Evolutionary conservation across 331 rosid species (phyloP), one percentile per base, ranked within the genome.

Genomic region (Telfairia occidentalis): DNA sequence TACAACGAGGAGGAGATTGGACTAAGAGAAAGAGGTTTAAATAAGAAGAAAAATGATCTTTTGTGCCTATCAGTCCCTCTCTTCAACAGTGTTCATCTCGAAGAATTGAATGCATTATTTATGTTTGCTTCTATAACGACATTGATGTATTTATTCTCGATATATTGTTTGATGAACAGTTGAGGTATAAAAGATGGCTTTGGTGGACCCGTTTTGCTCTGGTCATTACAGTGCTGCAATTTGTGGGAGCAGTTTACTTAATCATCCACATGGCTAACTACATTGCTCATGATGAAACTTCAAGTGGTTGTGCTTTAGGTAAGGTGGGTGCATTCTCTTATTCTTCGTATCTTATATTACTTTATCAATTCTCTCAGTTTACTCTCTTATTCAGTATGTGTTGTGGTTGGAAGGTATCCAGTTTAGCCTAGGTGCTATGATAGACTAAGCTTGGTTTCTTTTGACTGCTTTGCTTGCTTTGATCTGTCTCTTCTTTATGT

Each of bases 181-280:
- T 74, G 21, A 81, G 71, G 82, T 90, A 90, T 64, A 90, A 78
- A 85, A 87, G 64, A 59, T 92, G 98, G 97, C 82, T 92, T 6
- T 75, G 87, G 90, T 92, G 98, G 98, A 87, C 83, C 77, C 92
- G 98, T 40, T 78, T 83, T 67, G 81, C 87, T 1, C 7, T 81
- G 6, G 38, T 82, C 6, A 57, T 90, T 35, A 80, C 81, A 1
- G 45, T 84, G 40, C 77, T 92, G 63, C 98, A 92, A 77, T 82
- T 86, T 75, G 29, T 79, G 30, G 86, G 79, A 23, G 93, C 97
- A 34, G 40, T 75, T 29, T 92, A 79, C 88, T 91, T 92, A 60
- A 5, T 92, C 29, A 19, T 80, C 74, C 54, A 77, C 16, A 69
- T 82, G 45, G 75, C 83, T 57, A 18, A 71, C 78, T 61, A 66